Evolutionary conservation across 768 basidiomycete species (phyloP), one percentile per base, ranked within the genome.

Genomic region (Panus rudis): DNA sequence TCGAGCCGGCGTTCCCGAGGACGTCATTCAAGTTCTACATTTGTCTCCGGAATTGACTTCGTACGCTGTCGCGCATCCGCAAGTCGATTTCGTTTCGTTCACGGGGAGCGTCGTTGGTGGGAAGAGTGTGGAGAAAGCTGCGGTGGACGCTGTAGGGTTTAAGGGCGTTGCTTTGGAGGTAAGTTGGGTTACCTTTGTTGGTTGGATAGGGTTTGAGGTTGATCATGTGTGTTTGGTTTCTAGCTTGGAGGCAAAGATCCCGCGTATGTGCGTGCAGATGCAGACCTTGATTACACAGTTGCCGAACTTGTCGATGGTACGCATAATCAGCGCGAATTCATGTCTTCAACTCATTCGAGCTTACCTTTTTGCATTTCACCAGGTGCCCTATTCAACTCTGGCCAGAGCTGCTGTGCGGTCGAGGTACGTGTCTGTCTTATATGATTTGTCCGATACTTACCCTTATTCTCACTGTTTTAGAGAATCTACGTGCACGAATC

Each of bases 241-340:
- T 43, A 91, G 86, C 78, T 99, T 13, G 96, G 96, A 2, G 96
- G 96, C 1, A 98, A 99, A 63, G 96, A 99, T 57, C 92, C 96
- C 2, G 96, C 94, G 2, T 99, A 97, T 56, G 92, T 99, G 5
- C 70, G 92, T 19, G 65, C 76, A 2, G 94, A 97, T 60, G 91
- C 86, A 0, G 79, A 96, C 63, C 56, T 96, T 1, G 75, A 78
- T 10, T 97, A 85, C 54, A 84, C 92, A 0, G 82, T 79, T 11
- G 73, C 78, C 19, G 84, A 97, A 54, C 75, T 98, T 3, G 92
- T 92, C 2, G 96, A 99, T 63, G 94, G 92, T 84, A 43, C 38
- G 69, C 52, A 4, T 27, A 14, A n/a, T n/a, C n/a, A n/a, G n/a
- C n/a, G n/a, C n/a, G n/a, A n/a, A n/a, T n/a, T n/a, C n/a, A n/a